Conservation (phyloP, 2,329 filamentous ascomycete genomes). For the Botrytis sinoallii region DNA sequence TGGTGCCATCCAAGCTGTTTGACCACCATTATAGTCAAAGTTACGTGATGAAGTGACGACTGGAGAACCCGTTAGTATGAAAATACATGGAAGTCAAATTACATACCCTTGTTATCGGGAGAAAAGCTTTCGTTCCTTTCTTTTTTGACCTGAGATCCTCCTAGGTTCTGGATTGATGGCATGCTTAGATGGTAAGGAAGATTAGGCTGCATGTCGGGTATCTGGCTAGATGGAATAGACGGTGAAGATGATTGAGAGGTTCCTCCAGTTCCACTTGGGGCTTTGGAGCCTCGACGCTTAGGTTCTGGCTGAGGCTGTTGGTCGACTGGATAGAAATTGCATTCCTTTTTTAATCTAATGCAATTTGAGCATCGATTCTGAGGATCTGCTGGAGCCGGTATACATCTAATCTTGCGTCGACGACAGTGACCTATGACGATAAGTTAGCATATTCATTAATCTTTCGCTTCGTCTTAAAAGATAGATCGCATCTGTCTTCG, state of each 20-base stretch:
- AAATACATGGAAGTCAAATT: constrained; percentile 9
- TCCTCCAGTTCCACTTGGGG: constrained; percentile 32
- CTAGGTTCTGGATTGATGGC: constrained; percentile 47
- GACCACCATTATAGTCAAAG: constrained; percentile 33
- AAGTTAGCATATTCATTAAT: constrained; percentile 23
- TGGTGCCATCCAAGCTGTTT: constrained; percentile 36
- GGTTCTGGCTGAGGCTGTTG: constrained; percentile 57
- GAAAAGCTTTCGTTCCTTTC: constrained; percentile 38
- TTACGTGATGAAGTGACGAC: constrained; percentile 34
- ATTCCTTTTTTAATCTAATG: constrained; percentile 91
- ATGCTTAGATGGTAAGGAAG: constrained; percentile 46
- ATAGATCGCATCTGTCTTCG: constrained; percentile 18
- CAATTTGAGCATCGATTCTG: constrained; percentile 86
- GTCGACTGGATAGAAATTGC: constrained; percentile 87
- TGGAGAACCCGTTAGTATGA: constrained; percentile 27
- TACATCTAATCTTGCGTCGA: constrained; percentile 88
- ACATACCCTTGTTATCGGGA: constrained; percentile 37
- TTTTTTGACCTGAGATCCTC: constrained; percentile 43
- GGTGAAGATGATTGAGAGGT: constrained; percentile 51
- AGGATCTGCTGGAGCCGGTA: constrained; percentile 68
- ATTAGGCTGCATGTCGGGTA: constrained; percentile 43
- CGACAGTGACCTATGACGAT: constrained; percentile 73
- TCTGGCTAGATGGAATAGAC: constrained; percentile 44
- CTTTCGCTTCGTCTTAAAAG: constrained; percentile 7
- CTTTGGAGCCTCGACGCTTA: constrained; percentile 42